Evolutionary conservation across 2,329 filamentous ascomycete genomes (phyloP), one percentile per base, ranked within the genome.

Genomic region (Nemania diffusa): DNA sequence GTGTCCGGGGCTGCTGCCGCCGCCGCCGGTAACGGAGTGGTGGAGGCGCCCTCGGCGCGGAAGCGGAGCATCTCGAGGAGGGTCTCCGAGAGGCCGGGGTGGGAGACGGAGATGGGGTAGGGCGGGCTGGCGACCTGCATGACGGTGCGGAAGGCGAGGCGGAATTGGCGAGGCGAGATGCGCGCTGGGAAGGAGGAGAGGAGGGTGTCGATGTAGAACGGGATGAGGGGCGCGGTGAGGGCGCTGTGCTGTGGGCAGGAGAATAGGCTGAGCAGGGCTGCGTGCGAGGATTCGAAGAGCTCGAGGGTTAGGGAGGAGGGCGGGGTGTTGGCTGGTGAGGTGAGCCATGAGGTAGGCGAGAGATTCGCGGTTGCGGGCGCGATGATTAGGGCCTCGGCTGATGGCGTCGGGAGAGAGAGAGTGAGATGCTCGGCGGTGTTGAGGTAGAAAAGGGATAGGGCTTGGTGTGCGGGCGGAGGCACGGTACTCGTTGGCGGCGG

Each of bases 271-370:
- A 97, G 87, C 71, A 93, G 87, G 48, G 94, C 88, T 71, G 91
- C 92, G 80, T 97, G 94, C 0, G 94, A 93, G 0, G 94, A 89
- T 79, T 97, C 94, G 73, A 97, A 97, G n/a, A 97, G 80, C 61
- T 86, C 82, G 22, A 84, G 77, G 73, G 84, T 84, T 0, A 81
- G 81, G 3, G 84, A 81, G 57, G 82, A 79, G 1, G 80, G 77
- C 0, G 80, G 81, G 4, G 79, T 74, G 50, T 83, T 75, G 50
- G 68, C 62, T 4, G 71, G 68, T 15, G 71, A 68, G 20, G 65
- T 57, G 29, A 76, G 71, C 73, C 74, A 75, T 1, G 73, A 74
- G 2, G 72, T 67, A 1, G 75, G 80, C 0, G 83, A 81, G 2
- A 97, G 87, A 76, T 97, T 96, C 0, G 91, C 87, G 5, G 88